phyloP scores from a whole-genome alignment of 805 yeast genomes.

The Candida krabiensis region DNA sequence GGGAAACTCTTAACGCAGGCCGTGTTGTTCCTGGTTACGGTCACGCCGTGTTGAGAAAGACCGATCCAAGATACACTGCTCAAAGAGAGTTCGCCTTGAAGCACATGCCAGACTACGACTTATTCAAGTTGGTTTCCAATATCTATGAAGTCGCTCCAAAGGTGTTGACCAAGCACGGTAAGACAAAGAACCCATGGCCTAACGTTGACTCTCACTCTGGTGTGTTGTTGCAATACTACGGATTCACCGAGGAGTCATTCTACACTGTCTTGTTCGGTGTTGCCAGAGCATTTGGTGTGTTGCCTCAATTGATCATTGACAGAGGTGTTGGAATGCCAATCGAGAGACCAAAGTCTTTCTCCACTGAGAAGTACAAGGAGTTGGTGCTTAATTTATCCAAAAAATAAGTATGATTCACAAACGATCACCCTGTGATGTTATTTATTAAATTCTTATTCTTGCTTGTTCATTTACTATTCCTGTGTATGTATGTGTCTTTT shows the following conservation, averaged over 20 bases:
- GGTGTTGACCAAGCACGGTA: constrained; percentile 80
- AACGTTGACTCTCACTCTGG: constrained; percentile 89
- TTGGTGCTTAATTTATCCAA: constrained; percentile 49
- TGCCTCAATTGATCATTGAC: constrained; percentile 82
- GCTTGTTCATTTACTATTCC: constrained; percentile 2
- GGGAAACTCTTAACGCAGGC: constrained; percentile 78
- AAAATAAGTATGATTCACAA: too few relatives aligned
- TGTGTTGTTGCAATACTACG: constrained; percentile 81
- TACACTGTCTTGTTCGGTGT: constrained; percentile 88
- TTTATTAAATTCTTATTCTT: constrained; percentile 2
- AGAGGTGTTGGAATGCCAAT: constrained; percentile 80
- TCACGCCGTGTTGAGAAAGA: constrained; percentile 84
- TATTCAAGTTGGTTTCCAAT: constrained; percentile 75
- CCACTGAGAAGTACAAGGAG: constrained; percentile 88
- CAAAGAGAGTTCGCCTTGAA: constrained; percentile 77
- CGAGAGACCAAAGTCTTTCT: constrained; percentile 91
- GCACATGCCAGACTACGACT: constrained; percentile 75
- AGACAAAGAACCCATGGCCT: constrained; percentile 93
- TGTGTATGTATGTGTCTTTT: not conserved
- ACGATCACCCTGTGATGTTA: not conserved
- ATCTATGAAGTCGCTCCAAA: constrained; percentile 82
- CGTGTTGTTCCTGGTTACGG: constrained; percentile 90
- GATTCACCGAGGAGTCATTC: constrained; percentile 77
- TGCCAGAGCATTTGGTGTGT: constrained; percentile 81
- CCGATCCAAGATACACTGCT: constrained; percentile 86